Evolutionary conservation across 1,139 yeast genomes (phyloP).

Genomic region (Blastobotrys proliferans): DNA sequence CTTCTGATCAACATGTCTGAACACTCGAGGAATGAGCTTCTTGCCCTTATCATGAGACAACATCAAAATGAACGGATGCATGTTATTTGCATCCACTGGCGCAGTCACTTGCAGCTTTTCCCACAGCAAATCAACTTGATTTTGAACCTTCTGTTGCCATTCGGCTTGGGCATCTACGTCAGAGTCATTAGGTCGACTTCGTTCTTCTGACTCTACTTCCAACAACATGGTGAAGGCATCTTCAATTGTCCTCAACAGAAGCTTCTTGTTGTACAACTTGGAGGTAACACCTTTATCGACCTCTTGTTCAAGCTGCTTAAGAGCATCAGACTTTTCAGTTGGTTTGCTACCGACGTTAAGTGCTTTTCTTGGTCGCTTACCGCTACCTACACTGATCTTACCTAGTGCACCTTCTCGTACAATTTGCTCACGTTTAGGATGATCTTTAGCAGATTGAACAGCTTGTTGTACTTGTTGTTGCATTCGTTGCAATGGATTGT

Average conservation of each 20-base stretch:
- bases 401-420: constrained; percentile 90
- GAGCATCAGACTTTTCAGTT: constrained; percentile 47
- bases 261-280: constrained; percentile 12
- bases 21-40: constrained; percentile 82
- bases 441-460: constrained; percentile 88
- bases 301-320: neutral
- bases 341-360: constrained; percentile 54
- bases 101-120: constrained; percentile 67
- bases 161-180: constrained; percentile 36
- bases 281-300: neutral
- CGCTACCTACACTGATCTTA: constrained; percentile 74
- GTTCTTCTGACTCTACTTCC: constrained; percentile 76
- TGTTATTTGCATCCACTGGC: constrained; percentile 42
- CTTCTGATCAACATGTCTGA: constrained; percentile 74
- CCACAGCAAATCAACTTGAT: constrained; percentile 52
- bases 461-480: constrained; percentile 98
- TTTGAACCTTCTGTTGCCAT: constrained; percentile 33
- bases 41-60: constrained; percentile 83
- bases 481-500: constrained; percentile 90
- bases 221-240: constrained; percentile 73
- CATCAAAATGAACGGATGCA: constrained; percentile 80
- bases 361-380: constrained; percentile 86
- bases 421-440: constrained; percentile 68
- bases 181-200: constrained; percentile 42
- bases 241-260: constrained; percentile 49